Evolutionary conservation across 306 rosid genomes (phyloP).

Genomic region (Trichosanthes cucumerina): DNA sequence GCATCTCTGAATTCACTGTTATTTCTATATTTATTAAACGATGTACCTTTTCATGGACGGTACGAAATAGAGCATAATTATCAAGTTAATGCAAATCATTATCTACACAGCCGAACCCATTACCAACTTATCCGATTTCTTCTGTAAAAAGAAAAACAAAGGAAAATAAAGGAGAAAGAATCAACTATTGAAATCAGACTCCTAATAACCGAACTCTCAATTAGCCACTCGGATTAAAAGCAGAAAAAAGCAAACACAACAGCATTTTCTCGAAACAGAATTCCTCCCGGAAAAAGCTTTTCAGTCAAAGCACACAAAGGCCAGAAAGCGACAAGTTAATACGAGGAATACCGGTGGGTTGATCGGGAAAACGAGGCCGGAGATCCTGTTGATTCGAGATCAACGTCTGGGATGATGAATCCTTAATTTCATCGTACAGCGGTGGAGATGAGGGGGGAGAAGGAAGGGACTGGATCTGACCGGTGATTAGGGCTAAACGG

Average conservation of each 20-base stretch:
- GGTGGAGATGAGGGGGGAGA: conserved; percentile 7
- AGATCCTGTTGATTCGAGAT: conserved; percentile 16
- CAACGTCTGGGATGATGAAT: conserved; percentile 18
- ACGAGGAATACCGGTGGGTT: conserved; percentile 27
- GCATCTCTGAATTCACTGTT: background rate
- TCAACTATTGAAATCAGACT: background rate
- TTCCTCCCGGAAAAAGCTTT: background rate
- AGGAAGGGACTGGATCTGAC: conserved; percentile 41
- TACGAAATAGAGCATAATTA: background rate
- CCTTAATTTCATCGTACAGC: background rate
- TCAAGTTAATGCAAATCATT: background rate
- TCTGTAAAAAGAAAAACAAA: background rate
- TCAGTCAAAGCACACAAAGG: background rate
- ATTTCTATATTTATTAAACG: background rate
- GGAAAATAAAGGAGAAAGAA: background rate
- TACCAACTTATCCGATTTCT: too few relatives aligned
- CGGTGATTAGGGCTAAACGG: conserved; percentile 62
- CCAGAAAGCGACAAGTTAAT: background rate
- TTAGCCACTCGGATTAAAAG: background rate
- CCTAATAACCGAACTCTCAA: background rate
- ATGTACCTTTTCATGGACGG: background rate
- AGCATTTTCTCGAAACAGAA: background rate
- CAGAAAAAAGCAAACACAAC: background rate
- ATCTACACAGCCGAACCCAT: background rate
- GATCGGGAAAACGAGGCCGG: conserved; percentile 7